phyloP scores from a whole-genome alignment of 371 early-diverging fungal species.

The Mucor lusitanicus region DNA sequence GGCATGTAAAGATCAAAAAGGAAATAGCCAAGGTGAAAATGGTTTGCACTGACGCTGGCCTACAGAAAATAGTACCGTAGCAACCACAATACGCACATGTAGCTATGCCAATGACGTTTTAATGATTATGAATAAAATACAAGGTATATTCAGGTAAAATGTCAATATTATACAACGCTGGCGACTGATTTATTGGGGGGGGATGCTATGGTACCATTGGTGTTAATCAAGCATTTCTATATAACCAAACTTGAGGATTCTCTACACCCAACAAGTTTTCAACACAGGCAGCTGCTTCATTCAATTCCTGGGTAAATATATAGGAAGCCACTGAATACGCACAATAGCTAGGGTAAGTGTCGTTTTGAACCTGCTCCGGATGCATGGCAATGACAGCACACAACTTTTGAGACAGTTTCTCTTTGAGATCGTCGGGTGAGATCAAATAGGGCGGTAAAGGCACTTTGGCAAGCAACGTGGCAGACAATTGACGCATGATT shows the following conservation, averaged over 20 bases:
- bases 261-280: constrained; percentile 41
- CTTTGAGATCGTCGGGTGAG: constrained; percentile 26
- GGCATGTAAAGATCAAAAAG: too few species aligned
- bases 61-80: too few species aligned
- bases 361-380: constrained; percentile 24
- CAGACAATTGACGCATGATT: constrained; percentile 35
- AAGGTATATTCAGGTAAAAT: too few species aligned
- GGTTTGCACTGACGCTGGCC: too few species aligned
- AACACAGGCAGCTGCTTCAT: constrained; percentile 24
- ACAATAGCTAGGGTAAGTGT: constrained; percentile 31
- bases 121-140: too few species aligned
- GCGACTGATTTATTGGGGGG: too few species aligned
- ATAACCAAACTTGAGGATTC: constrained; percentile 37
- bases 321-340: constrained; percentile 32
- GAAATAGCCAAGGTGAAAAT: too few species aligned
- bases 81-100: too few species aligned
- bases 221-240: not conserved
- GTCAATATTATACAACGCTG: too few species aligned
- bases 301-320: constrained; percentile 33
- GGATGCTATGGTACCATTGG: too few species aligned
- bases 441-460: constrained; percentile 44
- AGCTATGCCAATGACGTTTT: too few species aligned
- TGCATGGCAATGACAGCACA: constrained; percentile 9
- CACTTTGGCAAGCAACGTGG: constrained; percentile 40
- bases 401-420: constrained; percentile 17